These are phyloP conservation scores for Neocatenulostroma microsporum DNA, from an alignment of 2,329 filamentous ascomycete genomes.

Conservation along the genomic window DNA sequence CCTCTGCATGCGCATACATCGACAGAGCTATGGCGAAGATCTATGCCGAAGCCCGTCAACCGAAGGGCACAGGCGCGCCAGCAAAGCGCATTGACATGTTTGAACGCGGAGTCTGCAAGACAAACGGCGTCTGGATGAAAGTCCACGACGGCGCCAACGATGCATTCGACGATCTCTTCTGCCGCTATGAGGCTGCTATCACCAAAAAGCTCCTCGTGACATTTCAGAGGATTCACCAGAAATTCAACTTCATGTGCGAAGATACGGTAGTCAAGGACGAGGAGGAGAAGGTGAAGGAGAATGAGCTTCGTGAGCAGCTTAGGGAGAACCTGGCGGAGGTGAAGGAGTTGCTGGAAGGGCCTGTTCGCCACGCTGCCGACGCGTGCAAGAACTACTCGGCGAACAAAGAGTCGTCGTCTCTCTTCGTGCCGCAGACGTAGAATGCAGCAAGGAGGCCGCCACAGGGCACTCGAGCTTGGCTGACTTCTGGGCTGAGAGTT, in stretches of 20 bases:
- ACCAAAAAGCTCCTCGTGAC: no score
- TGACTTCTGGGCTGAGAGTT: no score
- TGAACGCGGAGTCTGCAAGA: not conserved
- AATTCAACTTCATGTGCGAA: constrained; percentile 11
- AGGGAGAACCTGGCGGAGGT: no score
- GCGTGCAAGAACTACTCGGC: no score
- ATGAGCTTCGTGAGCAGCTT: constrained; percentile 10
- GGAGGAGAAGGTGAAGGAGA: constrained; percentile 8
- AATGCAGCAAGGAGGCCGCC: no score
- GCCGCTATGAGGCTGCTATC: not conserved
- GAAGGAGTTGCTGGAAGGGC: no score
- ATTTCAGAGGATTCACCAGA: constrained; percentile 9
- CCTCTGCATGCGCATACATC: not conserved
- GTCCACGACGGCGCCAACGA: not conserved
- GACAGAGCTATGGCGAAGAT: not conserved
- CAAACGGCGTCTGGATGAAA: not conserved
- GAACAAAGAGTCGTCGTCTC: no score
- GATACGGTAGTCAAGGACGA: constrained; percentile 7
- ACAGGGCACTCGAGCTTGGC: no score
- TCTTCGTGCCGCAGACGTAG: no score
- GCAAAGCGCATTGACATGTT: not conserved
- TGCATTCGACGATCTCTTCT: not conserved
- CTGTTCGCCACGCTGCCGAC: no score
- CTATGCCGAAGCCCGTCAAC: not conserved
- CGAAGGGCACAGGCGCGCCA: not conserved